These are phyloP conservation scores for Hypocrella siamensis DNA, from an alignment of 2,329 filamentous ascomycete genomes.

Conservation along the genomic window DNA sequence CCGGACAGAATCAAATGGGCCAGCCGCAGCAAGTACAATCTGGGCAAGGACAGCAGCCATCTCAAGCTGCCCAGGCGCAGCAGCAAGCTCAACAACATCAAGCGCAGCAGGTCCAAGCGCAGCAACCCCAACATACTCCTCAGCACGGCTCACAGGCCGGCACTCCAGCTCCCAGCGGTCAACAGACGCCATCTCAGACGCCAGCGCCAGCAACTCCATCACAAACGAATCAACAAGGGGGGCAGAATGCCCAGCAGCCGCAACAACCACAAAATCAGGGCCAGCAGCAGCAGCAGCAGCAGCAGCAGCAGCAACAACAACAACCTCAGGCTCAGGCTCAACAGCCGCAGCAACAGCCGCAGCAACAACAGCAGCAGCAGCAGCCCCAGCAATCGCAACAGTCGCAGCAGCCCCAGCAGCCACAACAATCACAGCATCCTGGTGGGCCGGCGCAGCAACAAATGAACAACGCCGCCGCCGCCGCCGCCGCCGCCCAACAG, in stretches of 20 bases:
- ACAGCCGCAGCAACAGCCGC: slow-evolving; percentile 10
- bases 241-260: slow-evolving; percentile 19
- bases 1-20: slow-evolving; percentile 6
- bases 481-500: slow-evolving; percentile 16
- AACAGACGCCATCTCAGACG: slow-evolving; percentile 25
- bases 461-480: slow-evolving; percentile 11
- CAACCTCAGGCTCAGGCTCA: slow-evolving; percentile 1
- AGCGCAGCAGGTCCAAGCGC: slow-evolving; percentile 18
- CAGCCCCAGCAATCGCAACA: slow-evolving; percentile 1
- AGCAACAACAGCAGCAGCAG: slow-evolving; percentile 1
- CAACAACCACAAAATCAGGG: slow-evolving; percentile 17
- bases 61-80: slow-evolving; percentile 18
- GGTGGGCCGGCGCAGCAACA: slow-evolving; percentile 10
- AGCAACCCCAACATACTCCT: slow-evolving; percentile 28
- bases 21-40: slow-evolving; percentile 8
- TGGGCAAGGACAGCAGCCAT: slow-evolving; percentile 16
- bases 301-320: slow-evolving; percentile 1
- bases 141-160: slow-evolving; percentile 5
- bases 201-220: slow-evolving; percentile 16
- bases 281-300: slow-evolving; percentile 13
- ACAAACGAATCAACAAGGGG: slow-evolving; percentile 4
- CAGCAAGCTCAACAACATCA: slow-evolving; percentile 15
- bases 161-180: slow-evolving; percentile 4
- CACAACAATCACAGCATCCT: slow-evolving; percentile 1
- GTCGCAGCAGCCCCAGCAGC: slow-evolving; percentile 7